Percentiles rank a stretch among this genome's conserved stretches.
Conservation (phyloP, 2,329 filamentous ascomycete species). For the Xylaria sp. region DNA sequence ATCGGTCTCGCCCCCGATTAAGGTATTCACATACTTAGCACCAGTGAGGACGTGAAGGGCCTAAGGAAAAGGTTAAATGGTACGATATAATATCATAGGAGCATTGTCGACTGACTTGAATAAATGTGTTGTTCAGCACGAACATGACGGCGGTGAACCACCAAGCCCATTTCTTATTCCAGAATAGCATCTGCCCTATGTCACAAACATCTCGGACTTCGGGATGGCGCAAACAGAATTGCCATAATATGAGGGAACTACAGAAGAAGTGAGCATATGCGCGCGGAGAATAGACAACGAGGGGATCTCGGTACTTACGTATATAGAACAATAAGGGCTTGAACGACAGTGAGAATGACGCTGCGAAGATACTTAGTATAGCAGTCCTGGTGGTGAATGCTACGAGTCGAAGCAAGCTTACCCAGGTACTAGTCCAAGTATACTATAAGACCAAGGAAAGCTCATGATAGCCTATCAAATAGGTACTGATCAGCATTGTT, state of each 20-base stretch:
- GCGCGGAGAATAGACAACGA: no score
- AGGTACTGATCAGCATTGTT: constrained; percentile 33
- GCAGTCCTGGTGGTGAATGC: constrained; percentile 26
- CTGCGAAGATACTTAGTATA: constrained; percentile 46
- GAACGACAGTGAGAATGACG: constrained; percentile 81
- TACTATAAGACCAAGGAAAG: constrained; percentile 91
- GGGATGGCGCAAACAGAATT: constrained; percentile 90
- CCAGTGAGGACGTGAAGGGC: constrained; percentile 85
- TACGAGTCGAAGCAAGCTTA: constrained; percentile 45
- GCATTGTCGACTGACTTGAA: constrained; percentile 64
- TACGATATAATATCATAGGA: background rate
- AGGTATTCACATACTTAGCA: constrained; percentile 90
- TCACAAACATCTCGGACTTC: constrained; percentile 94
- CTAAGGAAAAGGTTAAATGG: constrained; percentile 52
- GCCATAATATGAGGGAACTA: constrained; percentile 56
- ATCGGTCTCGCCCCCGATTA: constrained; percentile 72
- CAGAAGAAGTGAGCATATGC: constrained; percentile 8
- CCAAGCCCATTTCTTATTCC: constrained; percentile 80
- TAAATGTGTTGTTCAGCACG: constrained; percentile 92
- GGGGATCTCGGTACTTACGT: constrained; percentile 66
- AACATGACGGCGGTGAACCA: constrained; percentile 84
- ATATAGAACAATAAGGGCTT: constrained; percentile 84
- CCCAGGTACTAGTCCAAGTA: constrained; percentile 87
- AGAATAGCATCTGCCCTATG: constrained; percentile 95
- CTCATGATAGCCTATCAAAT: constrained; percentile 83